phyloP scores from a whole-genome alignment of 2,329 filamentous ascomycete genomes.

The Fusarium transvaalense region DNA sequence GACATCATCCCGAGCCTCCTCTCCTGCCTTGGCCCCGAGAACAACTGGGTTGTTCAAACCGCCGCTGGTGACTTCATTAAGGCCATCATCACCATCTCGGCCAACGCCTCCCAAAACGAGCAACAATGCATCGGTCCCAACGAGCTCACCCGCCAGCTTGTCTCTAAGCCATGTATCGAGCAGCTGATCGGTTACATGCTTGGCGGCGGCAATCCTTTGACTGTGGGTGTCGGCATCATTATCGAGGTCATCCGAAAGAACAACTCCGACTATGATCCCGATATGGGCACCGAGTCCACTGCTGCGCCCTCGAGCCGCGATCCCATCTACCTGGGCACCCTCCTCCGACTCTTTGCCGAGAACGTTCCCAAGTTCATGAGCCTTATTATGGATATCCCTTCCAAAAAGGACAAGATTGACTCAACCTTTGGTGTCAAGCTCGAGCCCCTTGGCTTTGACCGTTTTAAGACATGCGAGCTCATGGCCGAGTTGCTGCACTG shows the following conservation, averaged over 20 bases:
- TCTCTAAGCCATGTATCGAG: slow-evolving; percentile 86
- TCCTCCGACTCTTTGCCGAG: slow-evolving; percentile 88
- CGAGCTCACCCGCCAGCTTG: slow-evolving; percentile 92
- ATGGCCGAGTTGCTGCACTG: slow-evolving; percentile 98
- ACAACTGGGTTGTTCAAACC: slow-evolving; percentile 91
- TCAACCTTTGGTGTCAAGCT: slow-evolving; percentile 93
- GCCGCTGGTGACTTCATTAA: slow-evolving; percentile 98
- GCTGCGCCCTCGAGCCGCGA: slow-evolving; percentile 85
- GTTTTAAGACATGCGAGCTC: slow-evolving; percentile 98
- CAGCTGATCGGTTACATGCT: slow-evolving; percentile 93
- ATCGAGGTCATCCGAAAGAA: slow-evolving; percentile 99
- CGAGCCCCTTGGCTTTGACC: slow-evolving; percentile 94
- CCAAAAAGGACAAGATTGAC: slow-evolving; percentile 79
- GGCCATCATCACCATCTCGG: slow-evolving; percentile 98
- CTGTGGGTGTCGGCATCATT: slow-evolving; percentile 95
- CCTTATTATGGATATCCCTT: slow-evolving; percentile 82
- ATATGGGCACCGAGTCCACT: slow-evolving; percentile 84
- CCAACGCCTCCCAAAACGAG: slow-evolving; percentile 97
- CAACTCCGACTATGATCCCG: slow-evolving; percentile 98
- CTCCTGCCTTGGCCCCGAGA: slow-evolving; percentile 85
- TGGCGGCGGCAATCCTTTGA: slow-evolving; percentile 90
- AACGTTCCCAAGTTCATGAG: slow-evolving; percentile 95
- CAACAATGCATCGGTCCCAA: slow-evolving; percentile 99
- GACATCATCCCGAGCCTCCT: slow-evolving; percentile 88
- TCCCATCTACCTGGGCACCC: slow-evolving; percentile 93